Base-by-base conservation (phyloP, 2,329 filamentous ascomycete genomes). In the Coniochaeta ligniaria region DNA sequence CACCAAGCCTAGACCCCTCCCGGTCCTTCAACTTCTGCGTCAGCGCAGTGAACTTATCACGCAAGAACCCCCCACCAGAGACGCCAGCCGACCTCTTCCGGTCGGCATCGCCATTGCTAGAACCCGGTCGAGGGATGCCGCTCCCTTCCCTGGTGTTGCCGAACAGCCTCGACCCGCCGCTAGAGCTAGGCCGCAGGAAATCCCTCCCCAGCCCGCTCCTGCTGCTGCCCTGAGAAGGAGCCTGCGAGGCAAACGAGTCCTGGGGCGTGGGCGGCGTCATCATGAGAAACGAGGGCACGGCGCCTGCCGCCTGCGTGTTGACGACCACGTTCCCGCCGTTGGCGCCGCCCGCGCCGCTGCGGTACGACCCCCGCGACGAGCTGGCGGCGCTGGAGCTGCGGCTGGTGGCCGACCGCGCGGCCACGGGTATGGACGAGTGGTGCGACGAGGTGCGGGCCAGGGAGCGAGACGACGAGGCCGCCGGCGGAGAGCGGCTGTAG, bases 401-500 rank as follows among this genome's bases (percentile, higher is more conserved):
- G 66, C 82, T 84, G 22, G 73, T 70, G 6, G 79, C 76, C 11
- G 76, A 75, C 20, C 33, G 54, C 12, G 76, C 75, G 20, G 76
- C 76, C 0, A 71, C 71, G 1, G 76, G 76, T 57, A 80, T 78
- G 58, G 77, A 80, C 36, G 78, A 79, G 59, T 79, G 78, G 47
- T 52, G 47, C 47, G 47, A 52, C 16, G 80, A 77, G 61, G 78
- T 77, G 35, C 76, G 76, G 55, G n/a, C 31, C 6, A 83, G 72
- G 2, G 82, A 84, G 50, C 78, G 75, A 16, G 54, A 35, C n/a
- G 28, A 38, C 2, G 35, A 57, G 3, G 28, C 33, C 22, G 54
- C 31, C 31, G 83, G 83, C 16, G 83, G 83, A 11, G 83, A 85
- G 55, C 83, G 80, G 17, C 83, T 85, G 66, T 81, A 85, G 70